Base-by-base conservation (phyloP, 1,139 yeast species). In the Blastobotrys proliferans region DNA sequence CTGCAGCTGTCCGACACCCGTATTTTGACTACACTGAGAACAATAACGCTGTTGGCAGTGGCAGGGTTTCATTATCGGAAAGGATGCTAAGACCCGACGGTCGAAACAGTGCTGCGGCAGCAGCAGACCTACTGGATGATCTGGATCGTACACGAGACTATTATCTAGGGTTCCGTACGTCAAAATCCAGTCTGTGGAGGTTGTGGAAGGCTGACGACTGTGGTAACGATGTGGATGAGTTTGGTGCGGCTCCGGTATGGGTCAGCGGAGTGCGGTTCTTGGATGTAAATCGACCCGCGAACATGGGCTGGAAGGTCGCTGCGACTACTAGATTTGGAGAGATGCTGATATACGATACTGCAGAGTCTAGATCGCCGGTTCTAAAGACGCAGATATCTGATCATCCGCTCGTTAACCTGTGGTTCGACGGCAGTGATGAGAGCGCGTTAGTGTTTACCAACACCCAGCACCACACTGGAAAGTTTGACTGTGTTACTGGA, bases 261-360 rank as follows among this genome's bases (percentile, higher is more conserved):
- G 49, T 61, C 21, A 55, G 62, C 35, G 67, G 61, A 30, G 45
- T 60, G n/a, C 54, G 50, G 35, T 63, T 64, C 44, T 42, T 62
- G 28, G 63, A 61, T 35, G 36, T 51, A 4, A 51, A 54, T 24
- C 43, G 65, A 6, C 54, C 53, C 3, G 35, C 45, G 10, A 38
- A 47, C 0, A 47, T 46, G 10, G 63, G 62, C 18, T 62, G 60
- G 55, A 49, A 61, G 33, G 41, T 62, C 11, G 64, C 55, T 2
- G 51, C 55, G 11, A 51, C 58, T 13, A 62, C 66, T 9, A 45
- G 63, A 37, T 63, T 53, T 38, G 67, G 67, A 3, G 63, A 61
- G 22, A 43, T 60, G 26, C 50, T 61, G n/a, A 44, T 64, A 5
- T 63, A 63, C 45, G 62, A 63, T 31, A 63, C 68, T 10, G 40